phyloP scores from a whole-genome alignment of 257 asterid species.

The Solanum corneliomulleri region DNA sequence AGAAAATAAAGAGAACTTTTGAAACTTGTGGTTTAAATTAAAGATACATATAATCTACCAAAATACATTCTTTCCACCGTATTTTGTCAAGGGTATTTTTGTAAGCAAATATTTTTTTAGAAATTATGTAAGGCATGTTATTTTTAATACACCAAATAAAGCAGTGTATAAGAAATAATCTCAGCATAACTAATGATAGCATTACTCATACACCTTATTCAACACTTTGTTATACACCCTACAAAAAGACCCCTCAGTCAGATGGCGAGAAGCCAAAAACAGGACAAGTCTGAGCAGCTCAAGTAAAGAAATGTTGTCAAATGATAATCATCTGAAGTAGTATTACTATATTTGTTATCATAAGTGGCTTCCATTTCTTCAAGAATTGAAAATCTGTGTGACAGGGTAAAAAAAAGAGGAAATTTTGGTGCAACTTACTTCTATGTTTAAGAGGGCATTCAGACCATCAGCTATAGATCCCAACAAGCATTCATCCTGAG shows the following conservation, averaged over 20 bases:
- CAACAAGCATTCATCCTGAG: constrained; percentile 64
- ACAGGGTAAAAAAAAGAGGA: not conserved
- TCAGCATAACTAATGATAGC: not conserved
- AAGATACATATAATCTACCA: not conserved
- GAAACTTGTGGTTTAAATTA: not conserved
- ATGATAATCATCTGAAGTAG: not conserved
- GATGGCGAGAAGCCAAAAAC: not conserved
- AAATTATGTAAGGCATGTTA: not conserved
- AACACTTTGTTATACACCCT: not conserved
- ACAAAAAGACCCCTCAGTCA: not conserved
- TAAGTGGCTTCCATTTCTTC: not conserved
- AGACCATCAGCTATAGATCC: constrained; percentile 78
- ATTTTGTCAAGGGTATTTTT: not conserved
- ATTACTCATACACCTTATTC: not conserved
- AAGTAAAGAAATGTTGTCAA: not conserved
- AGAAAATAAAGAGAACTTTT: not conserved
- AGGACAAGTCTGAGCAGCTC: not conserved
- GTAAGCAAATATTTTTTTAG: not conserved
- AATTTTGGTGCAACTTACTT: constrained; percentile 40
- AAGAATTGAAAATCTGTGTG: not conserved
- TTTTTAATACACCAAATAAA: not conserved
- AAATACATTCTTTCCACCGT: not conserved
- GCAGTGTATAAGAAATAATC: not conserved
- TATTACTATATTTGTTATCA: not conserved
- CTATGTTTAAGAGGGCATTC: constrained; percentile 74